Conservation (phyloP, 306 rosid genomes). For the Herpetospermum pedunculosum region DNA sequence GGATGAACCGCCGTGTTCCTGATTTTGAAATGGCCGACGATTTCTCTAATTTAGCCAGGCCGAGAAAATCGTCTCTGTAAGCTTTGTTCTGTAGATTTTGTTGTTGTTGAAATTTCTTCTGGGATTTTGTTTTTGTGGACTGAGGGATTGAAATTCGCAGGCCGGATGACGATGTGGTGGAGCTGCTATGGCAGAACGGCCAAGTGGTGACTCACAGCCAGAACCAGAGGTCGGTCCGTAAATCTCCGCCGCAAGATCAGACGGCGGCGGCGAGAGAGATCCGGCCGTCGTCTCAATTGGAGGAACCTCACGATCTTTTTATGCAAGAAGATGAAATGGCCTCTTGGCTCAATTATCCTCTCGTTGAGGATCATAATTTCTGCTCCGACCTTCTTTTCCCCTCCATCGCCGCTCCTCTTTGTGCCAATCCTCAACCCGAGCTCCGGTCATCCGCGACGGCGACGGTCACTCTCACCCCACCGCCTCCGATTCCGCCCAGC, state of each 20-base stretch:
- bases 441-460: slow-evolving; percentile 12
- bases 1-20: slow-evolving; percentile 63
- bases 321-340: slow-evolving; percentile 77
- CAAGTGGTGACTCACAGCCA: slow-evolving; percentile 53
- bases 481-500: slow-evolving; percentile 36
- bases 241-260: slow-evolving; percentile 17
- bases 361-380: slow-evolving; percentile 47
- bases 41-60: slow-evolving; percentile 18
- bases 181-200: slow-evolving; percentile 80
- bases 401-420: slow-evolving; percentile 7
- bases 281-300: slow-evolving; percentile 22
- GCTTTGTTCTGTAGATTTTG: not conserved
- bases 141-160: slow-evolving; percentile 20
- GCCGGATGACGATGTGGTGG: slow-evolving; percentile 58
- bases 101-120: not conserved
- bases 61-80: slow-evolving; percentile 39
- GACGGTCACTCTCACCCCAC: not conserved
- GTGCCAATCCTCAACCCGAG: slow-evolving; percentile 16
- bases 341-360: slow-evolving; percentile 61
- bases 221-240: slow-evolving; percentile 34
- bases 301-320: slow-evolving; percentile 26
- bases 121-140: not conserved
- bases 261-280: slow-evolving; percentile 17
- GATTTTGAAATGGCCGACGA: slow-evolving; percentile 49
- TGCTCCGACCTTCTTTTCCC: slow-evolving; percentile 36